These are phyloP conservation scores for Spiraea crenata DNA, from an alignment of 331 rosid genomes.

Conservation along the genomic window DNA sequence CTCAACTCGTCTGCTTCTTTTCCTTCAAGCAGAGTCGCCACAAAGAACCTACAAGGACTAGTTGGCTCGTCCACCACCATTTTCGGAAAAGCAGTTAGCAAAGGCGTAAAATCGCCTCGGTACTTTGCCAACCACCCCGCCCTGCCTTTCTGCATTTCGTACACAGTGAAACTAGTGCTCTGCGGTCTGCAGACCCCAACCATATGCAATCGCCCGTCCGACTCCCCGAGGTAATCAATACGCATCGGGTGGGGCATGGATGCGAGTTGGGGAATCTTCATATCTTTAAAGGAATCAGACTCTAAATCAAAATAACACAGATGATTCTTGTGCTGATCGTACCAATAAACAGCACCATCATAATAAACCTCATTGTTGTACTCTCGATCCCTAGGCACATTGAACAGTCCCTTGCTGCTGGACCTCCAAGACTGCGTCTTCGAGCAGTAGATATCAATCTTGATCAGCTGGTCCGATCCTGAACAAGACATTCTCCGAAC, in stretches of 20 bases:
- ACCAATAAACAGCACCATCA: constrained; percentile 1
- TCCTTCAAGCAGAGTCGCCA: background rate
- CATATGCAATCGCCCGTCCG: constrained; percentile 1
- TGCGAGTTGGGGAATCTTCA: background rate
- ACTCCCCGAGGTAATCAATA: background rate
- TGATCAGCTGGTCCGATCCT: background rate
- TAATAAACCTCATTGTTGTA: background rate
- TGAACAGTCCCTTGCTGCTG: background rate
- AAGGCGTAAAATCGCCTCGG: background rate
- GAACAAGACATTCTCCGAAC: background rate
- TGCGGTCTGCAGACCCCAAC: background rate
- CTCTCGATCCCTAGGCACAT: background rate
- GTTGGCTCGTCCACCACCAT: background rate
- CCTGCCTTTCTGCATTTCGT: background rate
- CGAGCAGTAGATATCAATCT: constrained; percentile 2
- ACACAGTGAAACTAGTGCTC: background rate
- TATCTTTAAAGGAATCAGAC: background rate
- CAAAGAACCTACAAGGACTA: background rate
- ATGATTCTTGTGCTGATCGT: background rate
- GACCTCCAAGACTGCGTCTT: constrained; percentile 1
- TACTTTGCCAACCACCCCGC: background rate
- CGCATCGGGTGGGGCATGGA: background rate
- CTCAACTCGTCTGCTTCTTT: constrained; percentile 5
- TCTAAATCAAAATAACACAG: background rate
- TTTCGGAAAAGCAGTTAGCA: background rate